Evolutionary conservation across 2,329 filamentous ascomycete species (phyloP).

Genomic region (Ustilaginoidea virens): DNA sequence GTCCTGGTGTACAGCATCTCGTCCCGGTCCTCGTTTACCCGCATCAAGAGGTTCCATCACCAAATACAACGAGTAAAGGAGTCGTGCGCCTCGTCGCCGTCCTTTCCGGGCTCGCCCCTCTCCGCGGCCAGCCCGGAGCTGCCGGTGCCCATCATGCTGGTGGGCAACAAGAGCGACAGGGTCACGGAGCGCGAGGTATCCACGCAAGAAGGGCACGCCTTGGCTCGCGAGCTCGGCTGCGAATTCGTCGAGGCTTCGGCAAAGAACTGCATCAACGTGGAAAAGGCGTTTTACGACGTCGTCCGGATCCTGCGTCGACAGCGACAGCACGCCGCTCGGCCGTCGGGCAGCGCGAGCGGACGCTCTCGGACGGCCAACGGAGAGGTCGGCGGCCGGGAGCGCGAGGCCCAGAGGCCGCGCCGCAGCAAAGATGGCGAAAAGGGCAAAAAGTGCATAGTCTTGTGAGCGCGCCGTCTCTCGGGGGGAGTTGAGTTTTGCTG

Average conservation of each 20-base stretch:
- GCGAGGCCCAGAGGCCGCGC: conserved; percentile 14
- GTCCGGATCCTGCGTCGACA: conserved; percentile 80
- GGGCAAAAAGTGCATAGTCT: conserved; percentile 23
- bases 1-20: conserved; percentile 98
- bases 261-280: conserved; percentile 96
- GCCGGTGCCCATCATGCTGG: conserved; percentile 88
- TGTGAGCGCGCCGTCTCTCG: conserved; percentile 15
- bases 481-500: no score
- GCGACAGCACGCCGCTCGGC: conserved; percentile 40
- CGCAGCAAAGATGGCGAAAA: conserved; percentile 21
- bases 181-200: conserved; percentile 93
- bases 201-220: conserved; percentile 83
- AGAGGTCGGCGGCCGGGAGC: conserved; percentile 17
- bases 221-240: conserved; percentile 84
- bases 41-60: conserved; percentile 90
- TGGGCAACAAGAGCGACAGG: conserved; percentile 96
- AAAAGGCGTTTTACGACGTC: conserved; percentile 97
- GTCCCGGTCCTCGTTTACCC: conserved; percentile 83
- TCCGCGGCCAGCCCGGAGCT: conserved; percentile 41
- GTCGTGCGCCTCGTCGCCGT: conserved; percentile 61
- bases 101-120: conserved; percentile 62
- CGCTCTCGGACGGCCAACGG: conserved; percentile 24
- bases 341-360: conserved; percentile 17
- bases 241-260: conserved; percentile 95
- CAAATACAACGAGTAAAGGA: conserved; percentile 98